These are phyloP conservation scores for Ganoderma boninense DNA, from an alignment of 1,284 basidiomycete genomes.

Conservation along the genomic window DNA sequence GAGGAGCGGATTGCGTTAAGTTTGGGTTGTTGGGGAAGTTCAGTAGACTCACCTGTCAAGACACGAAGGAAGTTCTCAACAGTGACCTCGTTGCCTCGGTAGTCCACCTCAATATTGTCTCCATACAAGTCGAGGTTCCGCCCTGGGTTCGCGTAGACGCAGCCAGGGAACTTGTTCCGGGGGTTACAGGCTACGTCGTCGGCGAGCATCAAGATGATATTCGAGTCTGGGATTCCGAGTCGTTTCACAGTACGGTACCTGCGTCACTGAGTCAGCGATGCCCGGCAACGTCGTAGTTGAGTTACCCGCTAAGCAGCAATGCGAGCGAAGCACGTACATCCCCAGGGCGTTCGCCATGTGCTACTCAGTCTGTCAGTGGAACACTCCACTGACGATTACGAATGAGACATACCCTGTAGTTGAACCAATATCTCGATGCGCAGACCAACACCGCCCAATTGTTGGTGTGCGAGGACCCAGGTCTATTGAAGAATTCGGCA, in stretches of 20 bases:
- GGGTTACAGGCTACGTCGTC: conserved; percentile 97
- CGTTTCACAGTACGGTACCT: conserved; percentile 99
- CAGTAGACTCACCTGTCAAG: conserved; percentile 71
- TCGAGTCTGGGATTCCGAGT: conserved; percentile 96
- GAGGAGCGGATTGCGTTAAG: too few species aligned
- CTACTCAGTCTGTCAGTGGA: conserved; percentile 48
- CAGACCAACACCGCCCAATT: conserved; percentile 99
- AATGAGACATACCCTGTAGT: conserved; percentile 84
- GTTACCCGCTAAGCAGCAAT: neutral
- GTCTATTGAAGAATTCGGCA: conserved; percentile 32
- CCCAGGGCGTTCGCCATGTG: conserved; percentile 98
- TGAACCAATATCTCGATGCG: conserved; percentile 97
- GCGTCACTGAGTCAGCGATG: conserved; percentile 6
- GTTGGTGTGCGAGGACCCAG: conserved; percentile 82
- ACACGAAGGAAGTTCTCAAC: conserved; percentile 96
- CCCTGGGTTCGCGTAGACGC: conserved; percentile 87
- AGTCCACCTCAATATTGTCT: conserved; percentile 97
- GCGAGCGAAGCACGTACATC: conserved; percentile 68
- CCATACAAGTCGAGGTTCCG: conserved; percentile 92
- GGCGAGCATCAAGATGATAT: conserved; percentile 99
- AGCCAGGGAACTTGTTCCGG: conserved; percentile 91
- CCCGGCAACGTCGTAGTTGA: too few species aligned
- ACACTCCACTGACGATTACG: neutral
- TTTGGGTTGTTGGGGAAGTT: neutral
- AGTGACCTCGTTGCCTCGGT: conserved; percentile 96